Conservation (phyloP, 768 basidiomycete genomes). For the Tylopilus rubrobrunneus region DNA sequence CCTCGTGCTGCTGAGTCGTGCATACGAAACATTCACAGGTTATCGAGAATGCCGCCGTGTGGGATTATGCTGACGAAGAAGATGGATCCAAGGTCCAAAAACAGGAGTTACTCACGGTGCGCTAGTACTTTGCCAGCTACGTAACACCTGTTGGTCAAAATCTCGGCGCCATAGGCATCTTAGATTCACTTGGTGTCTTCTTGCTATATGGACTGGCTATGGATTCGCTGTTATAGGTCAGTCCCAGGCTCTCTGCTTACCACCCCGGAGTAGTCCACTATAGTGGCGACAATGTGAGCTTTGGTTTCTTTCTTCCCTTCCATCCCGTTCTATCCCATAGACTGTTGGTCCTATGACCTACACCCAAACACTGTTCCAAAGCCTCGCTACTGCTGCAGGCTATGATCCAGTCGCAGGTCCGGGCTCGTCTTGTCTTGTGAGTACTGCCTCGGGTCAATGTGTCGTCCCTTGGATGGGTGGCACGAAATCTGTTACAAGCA, state of each 20-base stretch:
- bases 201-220: constrained; percentile 40
- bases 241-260: neutral
- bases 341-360: constrained; percentile 71
- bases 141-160: too few species aligned
- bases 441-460: constrained; percentile 52
- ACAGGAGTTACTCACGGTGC: too few species aligned
- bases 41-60: too few species aligned
- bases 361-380: constrained; percentile 63
- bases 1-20: too few species aligned
- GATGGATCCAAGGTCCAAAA: too few species aligned
- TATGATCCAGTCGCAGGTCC: constrained; percentile 67
- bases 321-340: constrained; percentile 29
- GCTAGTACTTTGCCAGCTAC: too few species aligned
- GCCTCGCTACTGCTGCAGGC: constrained; percentile 42
- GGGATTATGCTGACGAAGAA: too few species aligned
- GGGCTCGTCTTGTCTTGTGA: constrained; percentile 60
- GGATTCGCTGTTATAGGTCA: constrained; percentile 70
- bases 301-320: neutral
- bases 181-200: too few species aligned
- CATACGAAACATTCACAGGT: too few species aligned
- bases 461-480: too few species aligned
- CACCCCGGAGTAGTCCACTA: constrained; percentile 56
- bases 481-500: constrained; percentile 50
- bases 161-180: too few species aligned
- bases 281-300: constrained; percentile 72